Evolutionary conservation across 2,329 filamentous ascomycete species (phyloP).

Genomic region (Scleromitrula shiraiana): DNA sequence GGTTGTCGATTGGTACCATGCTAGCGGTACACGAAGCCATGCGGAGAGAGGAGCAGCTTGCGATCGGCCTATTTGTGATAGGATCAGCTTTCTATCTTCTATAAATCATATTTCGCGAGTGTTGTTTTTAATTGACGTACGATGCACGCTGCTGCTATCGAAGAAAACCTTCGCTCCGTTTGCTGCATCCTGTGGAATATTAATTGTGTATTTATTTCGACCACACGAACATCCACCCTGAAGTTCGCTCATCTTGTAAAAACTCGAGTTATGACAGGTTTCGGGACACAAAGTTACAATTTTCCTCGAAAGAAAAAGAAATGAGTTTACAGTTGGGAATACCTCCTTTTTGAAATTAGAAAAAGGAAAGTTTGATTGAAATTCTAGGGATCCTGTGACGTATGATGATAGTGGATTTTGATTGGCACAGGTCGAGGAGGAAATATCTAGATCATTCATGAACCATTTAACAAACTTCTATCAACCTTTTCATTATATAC

Average conservation of each 20-base stretch:
- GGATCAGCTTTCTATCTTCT: constrained; percentile 2
- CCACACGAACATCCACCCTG: constrained; percentile 77
- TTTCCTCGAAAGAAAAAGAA: no score
- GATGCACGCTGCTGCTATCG: constrained; percentile 39
- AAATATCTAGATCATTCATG: constrained; percentile 10
- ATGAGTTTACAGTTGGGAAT: no score
- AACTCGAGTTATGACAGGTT: not conserved
- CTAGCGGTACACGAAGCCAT: constrained; percentile 74
- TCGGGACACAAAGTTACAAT: not conserved
- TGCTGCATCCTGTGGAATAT: constrained; percentile 51
- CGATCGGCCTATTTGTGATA: constrained; percentile 45
- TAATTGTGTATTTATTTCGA: constrained; percentile 72
- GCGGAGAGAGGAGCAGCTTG: constrained; percentile 68
- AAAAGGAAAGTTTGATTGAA: not conserved
- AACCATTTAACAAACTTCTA: no score
- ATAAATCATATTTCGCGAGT: not conserved
- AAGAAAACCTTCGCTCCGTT: constrained; percentile 64
- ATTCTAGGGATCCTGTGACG: not conserved
- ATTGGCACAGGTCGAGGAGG: constrained; percentile 2
- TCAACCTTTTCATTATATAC: no score
- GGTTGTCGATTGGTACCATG: constrained; percentile 72
- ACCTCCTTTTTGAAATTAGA: not conserved
- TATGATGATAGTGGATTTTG: not conserved
- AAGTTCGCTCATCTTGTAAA: constrained; percentile 1
- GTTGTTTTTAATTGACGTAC: constrained; percentile 44